These are phyloP conservation scores for Mollisia scopiformis DNA, from an alignment of 2,329 filamentous ascomycete species.

Conservation along the genomic window DNA sequence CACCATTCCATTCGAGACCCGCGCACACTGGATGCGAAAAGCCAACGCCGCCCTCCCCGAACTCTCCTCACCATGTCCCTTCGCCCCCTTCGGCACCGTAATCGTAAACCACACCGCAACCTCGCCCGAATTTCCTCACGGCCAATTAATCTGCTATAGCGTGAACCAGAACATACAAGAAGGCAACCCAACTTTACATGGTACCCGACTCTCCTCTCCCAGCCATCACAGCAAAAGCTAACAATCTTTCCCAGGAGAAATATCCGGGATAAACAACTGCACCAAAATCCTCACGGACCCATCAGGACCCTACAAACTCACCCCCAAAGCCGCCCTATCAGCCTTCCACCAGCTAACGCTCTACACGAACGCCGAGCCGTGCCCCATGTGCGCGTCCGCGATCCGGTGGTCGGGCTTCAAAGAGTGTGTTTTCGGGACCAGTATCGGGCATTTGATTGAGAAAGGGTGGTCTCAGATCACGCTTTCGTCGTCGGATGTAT, in stretches of 20 bases:
- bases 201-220: slow-evolving; percentile 31
- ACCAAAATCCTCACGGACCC: slow-evolving; percentile 50
- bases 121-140: slow-evolving; percentile 36
- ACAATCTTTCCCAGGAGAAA: slow-evolving; percentile 45
- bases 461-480: slow-evolving; percentile 55
- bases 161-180: slow-evolving; percentile 47
- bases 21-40: slow-evolving; percentile 55
- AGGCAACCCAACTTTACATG: slow-evolving; percentile 57
- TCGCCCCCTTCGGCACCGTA: slow-evolving; percentile 54
- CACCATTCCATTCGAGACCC: slow-evolving; percentile 41
- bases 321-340: slow-evolving; percentile 41
- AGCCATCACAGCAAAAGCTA: not conserved
- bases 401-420: slow-evolving; percentile 59
- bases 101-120: slow-evolving; percentile 57
- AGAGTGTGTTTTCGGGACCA: slow-evolving; percentile 58
- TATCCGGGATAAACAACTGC: slow-evolving; percentile 58
- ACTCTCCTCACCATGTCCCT: slow-evolving; percentile 51
- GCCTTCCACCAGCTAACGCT: slow-evolving; percentile 52
- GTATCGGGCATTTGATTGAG: slow-evolving; percentile 47
- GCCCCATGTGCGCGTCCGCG: slow-evolving; percentile 60
- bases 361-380: slow-evolving; percentile 61
- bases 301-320: slow-evolving; percentile 47
- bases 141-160: slow-evolving; percentile 52
- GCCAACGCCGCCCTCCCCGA: slow-evolving; percentile 50
- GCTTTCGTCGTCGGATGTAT: slow-evolving; percentile 49